Base-by-base conservation (phyloP, 495 filamentous ascomycete genomes). In the Lasiosphaeria miniovina region DNA sequence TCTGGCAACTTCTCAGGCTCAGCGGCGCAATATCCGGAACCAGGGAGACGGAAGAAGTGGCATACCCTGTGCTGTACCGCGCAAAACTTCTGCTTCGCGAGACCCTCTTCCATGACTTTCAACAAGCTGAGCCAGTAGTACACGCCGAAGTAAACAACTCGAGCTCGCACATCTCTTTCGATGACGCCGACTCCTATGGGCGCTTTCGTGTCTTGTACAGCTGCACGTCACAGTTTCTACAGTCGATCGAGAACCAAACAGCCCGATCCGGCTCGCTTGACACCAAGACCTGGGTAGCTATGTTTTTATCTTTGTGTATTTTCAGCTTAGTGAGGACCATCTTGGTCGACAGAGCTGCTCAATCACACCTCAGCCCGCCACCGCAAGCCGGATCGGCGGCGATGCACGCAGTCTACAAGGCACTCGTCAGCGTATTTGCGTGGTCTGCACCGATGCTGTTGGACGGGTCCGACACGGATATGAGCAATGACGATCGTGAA, bases 291-390 rank as follows among this genome's bases (percentile, higher is more conserved):
- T 81, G 78, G 78, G 60, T 79, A 4, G 75, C 78, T n/a, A 59
- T 71, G 24, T 77, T 81, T 54, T 67, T 76, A 55, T 78, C 78
- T 4, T 65, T 81, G 34, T 80, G 77, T 62, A 77, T 81, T 43
- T 81, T 81, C 55, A 79, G 75, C 65, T 64, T 79, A n/a, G 74
- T 79, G 38, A 74, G 73, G 55, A 79, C 78, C 6, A 66, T 81
- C 1, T 61, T 80, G 11, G 71, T 74, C 10, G 78, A 81, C 57
- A 61, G 77, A 12, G 73, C 74, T 15, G 68, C 74, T 38, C 72
- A 73, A 50, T 65, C 67, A 3, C 65, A 72, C 40, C 53, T 68
- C 33, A 48, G 51, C 32, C 71, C 74, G n/a, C 68, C 70, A 34
- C 61, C 71, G n/a, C 62, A 75, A 4, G 49, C 66, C 14, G 70